phyloP scores from a whole-genome alignment of 257 asterid species.

The Capsicum pubescens region DNA sequence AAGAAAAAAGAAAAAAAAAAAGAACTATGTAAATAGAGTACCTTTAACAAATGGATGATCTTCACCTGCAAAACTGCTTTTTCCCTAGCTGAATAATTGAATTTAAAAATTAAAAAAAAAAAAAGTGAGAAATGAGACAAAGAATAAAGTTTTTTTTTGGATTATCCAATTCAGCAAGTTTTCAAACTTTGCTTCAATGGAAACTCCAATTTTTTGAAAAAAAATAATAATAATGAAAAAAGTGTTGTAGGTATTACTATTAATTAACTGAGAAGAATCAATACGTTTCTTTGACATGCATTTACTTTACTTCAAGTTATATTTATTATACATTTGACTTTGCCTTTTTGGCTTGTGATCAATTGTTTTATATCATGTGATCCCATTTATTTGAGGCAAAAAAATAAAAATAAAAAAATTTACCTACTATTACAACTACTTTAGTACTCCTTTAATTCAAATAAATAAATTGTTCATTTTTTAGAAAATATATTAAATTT shows the following conservation, averaged over 20 bases:
- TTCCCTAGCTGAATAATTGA: slow-evolving; percentile 28
- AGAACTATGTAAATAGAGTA: background rate
- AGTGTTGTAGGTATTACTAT: too few relatives aligned
- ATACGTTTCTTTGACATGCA: slow-evolving; percentile 38
- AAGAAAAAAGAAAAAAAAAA: too few relatives aligned
- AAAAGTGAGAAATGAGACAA: slow-evolving; percentile 17
- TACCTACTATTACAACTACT: too few relatives aligned
- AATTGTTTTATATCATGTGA: slow-evolving; percentile 61
- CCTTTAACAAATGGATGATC: slow-evolving; percentile 34
- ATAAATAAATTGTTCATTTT: too few relatives aligned
- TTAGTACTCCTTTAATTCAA: too few relatives aligned
- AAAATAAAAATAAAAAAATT: too few relatives aligned
- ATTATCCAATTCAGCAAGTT: background rate
- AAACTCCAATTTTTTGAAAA: background rate
- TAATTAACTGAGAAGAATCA: slow-evolving; percentile 35
- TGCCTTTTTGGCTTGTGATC: slow-evolving; percentile 33
- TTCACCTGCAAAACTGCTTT: slow-evolving; percentile 14
- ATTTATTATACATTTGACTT: slow-evolving; percentile 4
- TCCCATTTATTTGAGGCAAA: slow-evolving; percentile 31
- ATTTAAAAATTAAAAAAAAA: background rate
- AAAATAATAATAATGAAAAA: too few relatives aligned
- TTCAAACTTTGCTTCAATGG: slow-evolving; percentile 23
- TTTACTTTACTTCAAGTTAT: background rate
- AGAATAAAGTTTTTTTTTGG: slow-evolving; percentile 28
- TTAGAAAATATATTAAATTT: too few relatives aligned